Evolutionary conservation across 2,329 filamentous ascomycete genomes (phyloP), one percentile per base, ranked within the genome.

Genomic region (Amphichorda felina): DNA sequence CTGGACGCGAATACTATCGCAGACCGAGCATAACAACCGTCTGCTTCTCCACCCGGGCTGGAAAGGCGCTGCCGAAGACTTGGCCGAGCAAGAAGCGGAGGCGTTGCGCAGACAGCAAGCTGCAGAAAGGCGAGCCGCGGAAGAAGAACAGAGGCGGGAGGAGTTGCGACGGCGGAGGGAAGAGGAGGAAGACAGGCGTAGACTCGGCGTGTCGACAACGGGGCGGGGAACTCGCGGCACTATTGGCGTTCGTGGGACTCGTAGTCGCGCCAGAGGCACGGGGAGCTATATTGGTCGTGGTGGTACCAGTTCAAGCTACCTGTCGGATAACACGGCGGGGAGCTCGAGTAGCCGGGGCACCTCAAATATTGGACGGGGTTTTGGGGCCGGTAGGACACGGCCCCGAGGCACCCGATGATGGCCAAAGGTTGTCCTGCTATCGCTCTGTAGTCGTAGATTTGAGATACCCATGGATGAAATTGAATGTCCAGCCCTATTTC

Each of bases 1-100:
- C 13, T 98, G 89, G 89, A 94, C 87, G 8, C 79, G 87, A 35
- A 95, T 98, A 45, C 73, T 98, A 10, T 91, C 86, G 6, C 91
- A 98, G 58, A 95, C 91, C 4, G 91, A 98, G 59, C 91, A 98
- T 60, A 96, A 94, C 53, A 88, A 96, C 56, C 79, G 91, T 17
- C 66, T 98, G 34, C 80, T 98, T 30, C 69, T 96, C 31, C 82
- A 94, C 50, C 83, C 86, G 2, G 68, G 76, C 39, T 98, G 89
- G 87, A 81, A 89, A 51, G 91, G 91, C 38, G 83, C 88, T 19
- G 83, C 76, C 4, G 78, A 88, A 50, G 91, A 98, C 59, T 60
- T 94, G 27, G 69, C 75, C n/a, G 86, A 94, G 41, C 73, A 87
- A 38, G 89, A 96, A 57, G 79, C 78, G 36, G 89, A 96, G 53